Evolutionary conservation across 768 basidiomycete genomes (phyloP), one percentile per base, ranked within the genome.

Genomic region (Calvatia gigantea): DNA sequence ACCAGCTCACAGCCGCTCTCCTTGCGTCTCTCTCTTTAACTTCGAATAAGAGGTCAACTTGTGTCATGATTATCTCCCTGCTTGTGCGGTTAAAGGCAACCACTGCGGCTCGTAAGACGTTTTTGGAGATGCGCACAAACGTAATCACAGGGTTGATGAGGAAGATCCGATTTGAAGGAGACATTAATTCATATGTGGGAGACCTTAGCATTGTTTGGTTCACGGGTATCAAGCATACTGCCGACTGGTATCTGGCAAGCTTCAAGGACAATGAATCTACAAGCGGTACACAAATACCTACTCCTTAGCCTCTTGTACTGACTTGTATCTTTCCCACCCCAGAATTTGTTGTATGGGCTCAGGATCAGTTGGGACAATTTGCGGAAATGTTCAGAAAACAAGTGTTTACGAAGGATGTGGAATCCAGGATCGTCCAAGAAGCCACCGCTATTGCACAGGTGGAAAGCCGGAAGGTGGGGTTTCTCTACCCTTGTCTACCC

Each of bases 281-380:
- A 0, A 95, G 93, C 56, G 82, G 96, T 96, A 62, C 60, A 91
- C 77, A 0, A 45, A 33, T 49, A 29, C 29, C 53, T 32, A 59
- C 46, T 51, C 46, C 51, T 1, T 21, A 6, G 3, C 32, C 5
- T 46, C 28, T 39, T 14, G 42, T 38, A 46, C 27, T 46, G 23
- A 45, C 37, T 48, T 25, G 59, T 32, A 45, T 38, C 25, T 44
- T 32, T 33, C 25, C n/a, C 61, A 98, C 31, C 25, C n/a, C 61
- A 98, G 97, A 88, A 8, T 94, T 98, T 64, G 89, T 98, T 19
- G 86, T 92, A 39, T 99, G 97, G 97, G 89, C 94, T 0, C 93
- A 86, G 68, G 79, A 81, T 57, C 89, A 93, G 67, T 81, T 98
- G 29, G 87, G 92, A 65, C 72, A 77, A 19, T 98, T 89, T 66